These are phyloP conservation scores for Eucalyptus camaldulensis DNA, from an alignment of 345 rosid species.

Conservation along the genomic window DNA sequence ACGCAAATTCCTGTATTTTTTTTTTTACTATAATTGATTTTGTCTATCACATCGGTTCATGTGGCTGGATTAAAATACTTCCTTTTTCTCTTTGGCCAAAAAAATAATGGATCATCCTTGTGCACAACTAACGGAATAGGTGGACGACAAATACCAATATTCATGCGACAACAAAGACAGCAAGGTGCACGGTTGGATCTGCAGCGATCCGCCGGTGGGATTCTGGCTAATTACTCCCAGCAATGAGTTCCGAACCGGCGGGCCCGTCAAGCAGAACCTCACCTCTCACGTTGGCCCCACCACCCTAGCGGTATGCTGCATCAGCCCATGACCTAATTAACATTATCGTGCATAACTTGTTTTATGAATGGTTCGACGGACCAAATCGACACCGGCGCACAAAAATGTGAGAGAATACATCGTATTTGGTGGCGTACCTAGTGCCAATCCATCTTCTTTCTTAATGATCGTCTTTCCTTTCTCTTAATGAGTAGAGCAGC, in stretches of 20 bases:
- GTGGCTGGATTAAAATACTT: neutral
- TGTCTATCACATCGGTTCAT: neutral
- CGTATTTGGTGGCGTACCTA: neutral
- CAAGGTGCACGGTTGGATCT: slow-evolving; percentile 80
- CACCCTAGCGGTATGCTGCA: slow-evolving; percentile 49
- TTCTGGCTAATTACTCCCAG: slow-evolving; percentile 95
- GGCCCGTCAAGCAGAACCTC: slow-evolving; percentile 75
- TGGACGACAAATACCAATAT: slow-evolving; percentile 90
- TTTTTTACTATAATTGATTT: neutral
- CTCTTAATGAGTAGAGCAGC: too few relatives aligned
- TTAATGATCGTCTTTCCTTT: neutral
- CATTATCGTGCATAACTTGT: neutral
- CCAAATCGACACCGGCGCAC: neutral
- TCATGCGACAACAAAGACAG: slow-evolving; percentile 66
- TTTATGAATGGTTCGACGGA: neutral
- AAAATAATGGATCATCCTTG: neutral
- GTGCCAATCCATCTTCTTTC: neutral
- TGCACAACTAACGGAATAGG: slow-evolving; percentile 10
- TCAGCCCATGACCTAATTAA: neutral
- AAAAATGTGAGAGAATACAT: neutral
- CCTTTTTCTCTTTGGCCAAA: neutral
- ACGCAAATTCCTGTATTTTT: neutral
- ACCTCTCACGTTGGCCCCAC: slow-evolving; percentile 88
- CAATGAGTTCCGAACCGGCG: slow-evolving; percentile 74
- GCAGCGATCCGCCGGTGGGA: slow-evolving; percentile 51